Evolutionary conservation across 192 early-diverging fungal species (phyloP), one percentile per base, ranked within the genome.

Genomic region (Umbelopsis ramanniana): DNA sequence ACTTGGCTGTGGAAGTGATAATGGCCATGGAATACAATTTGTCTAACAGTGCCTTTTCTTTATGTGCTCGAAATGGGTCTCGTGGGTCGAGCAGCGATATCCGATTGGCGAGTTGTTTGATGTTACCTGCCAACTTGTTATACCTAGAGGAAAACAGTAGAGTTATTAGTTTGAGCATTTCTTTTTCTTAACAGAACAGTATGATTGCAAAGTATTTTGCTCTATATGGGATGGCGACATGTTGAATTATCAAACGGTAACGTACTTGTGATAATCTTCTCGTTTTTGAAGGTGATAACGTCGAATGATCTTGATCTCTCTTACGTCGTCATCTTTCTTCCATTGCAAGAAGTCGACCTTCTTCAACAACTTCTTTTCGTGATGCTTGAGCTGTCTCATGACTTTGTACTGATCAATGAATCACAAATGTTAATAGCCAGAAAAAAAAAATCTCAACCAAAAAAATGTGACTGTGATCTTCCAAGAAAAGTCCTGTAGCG

Each of bases 321-420:
- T 84, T 40, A 97, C 77, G 52, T 89, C 90, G 74, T 91, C 85
- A 45, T 97, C 93, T 33, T 89, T 87, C 83, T 95, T 95, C 94
- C 94, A 98, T 82, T 92, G 88, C 73, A 98, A 76, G 76, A 98
- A 97, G 81, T 98, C 93, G 57, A 98, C 95, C 86, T 97, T 98
- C 79, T 93, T 92, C 47, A 98, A 87, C 11, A 98, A 88, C 86
- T 97, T 98, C 79, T 95, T 86, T 83, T 98, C 96, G 87, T 98
- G 95, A 87, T 89, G 89, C 73, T 97, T 93, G 72, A 98, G 82
- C 78, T 95, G 87, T 75, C 93, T 83, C 80, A 88, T 86, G 40
- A 5, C 40, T 11, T 1, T 67, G 53, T 70, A 40, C 46, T n/a
- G 35, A 40, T 52, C 15, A 68, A 68, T 14, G 8, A 35, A 26